Evolutionary conservation across 2,329 filamentous ascomycete genomes (phyloP), one percentile per base, ranked within the genome.

Genomic region (Cyanodermella asteris): DNA sequence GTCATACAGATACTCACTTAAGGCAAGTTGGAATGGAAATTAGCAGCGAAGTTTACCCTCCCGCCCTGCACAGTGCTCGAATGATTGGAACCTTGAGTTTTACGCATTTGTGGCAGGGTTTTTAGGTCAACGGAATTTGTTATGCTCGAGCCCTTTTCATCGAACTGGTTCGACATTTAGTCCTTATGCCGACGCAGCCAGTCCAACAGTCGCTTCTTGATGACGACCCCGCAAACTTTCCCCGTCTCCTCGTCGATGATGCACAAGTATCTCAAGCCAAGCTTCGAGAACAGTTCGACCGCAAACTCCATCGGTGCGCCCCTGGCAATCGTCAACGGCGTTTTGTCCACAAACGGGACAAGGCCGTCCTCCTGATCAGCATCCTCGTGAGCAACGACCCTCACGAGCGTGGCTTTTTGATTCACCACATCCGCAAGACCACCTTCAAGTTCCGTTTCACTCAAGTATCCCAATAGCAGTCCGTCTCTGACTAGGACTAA

Each of bases 251-350:
- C 55, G 31, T 61, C 58, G 2, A 56, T 49, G 5, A 67, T 43
- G 36, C 61, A 55, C 21, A 67, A 31, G 43, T 65, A 52, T 29
- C 61, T 43, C 33, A 66, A 32, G 0, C 62, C 63, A 20, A 69
- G 36, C 37, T 64, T 64, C 3, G 53, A 55, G 45, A 68, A 66
- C 53, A 68, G 59, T 40, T 67, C 63, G 2, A 65, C 56, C 1
- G 53, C 59, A 39, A 62, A 63, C 38, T 69, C 64, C 35, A 68
- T 48, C 7, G 62, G 62, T 21, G 62, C 59, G 22, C 51, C 51
- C 1, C 48, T 51, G 27, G 49, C 56, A 5, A 67, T 40, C 1
- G 44, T 55, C 28, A 67, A 31, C 1, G 61, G 61, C 10, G 58
- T 64, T 2, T 53, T 46, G 36, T 67, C 62, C 1, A 68, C 50